Base-by-base conservation (phyloP, 352 stramenopile species). In the Pilasporangium apinafurcum region DNA sequence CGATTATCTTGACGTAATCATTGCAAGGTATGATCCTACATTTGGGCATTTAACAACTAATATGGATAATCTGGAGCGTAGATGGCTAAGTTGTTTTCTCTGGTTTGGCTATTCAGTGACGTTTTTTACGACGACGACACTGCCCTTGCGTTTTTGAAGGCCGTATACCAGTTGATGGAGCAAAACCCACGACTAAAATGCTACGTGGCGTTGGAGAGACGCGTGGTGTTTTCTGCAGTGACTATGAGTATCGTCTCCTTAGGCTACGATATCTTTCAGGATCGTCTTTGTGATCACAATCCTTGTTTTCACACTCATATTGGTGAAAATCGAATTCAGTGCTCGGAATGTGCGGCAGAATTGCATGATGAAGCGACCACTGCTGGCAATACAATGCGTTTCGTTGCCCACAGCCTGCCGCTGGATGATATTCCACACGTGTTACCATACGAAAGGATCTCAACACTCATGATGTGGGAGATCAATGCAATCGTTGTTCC, bases 81-180 rank as follows among this genome's bases (percentile, higher is more conserved):
- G 7, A 24, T 9, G 14, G 3, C 13, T 3, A 21, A 39, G 4
- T 21, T 38, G 17, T n/a, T 42, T 21, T 42, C 8, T 18, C 7
- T 34, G n/a, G 2, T 53, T 9, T 13, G 12, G n/a, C 25, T n/a
- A n/a, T 7, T 13, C 42, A 87, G 75, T 25, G 72, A 87, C 18
- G 68, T 87, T 3, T 82, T 88, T 32, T 86, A 86, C 46, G 72
- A 88, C 42, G 67, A 79, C 33, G 41, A 54, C 12, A 61, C 62
- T 10, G 60, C 69, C 6, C 44, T 51, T 12, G 14, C 54, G 13
- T 84, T 83, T 39, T 48, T 88, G 5, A 21, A 56, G 34, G 56
- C 56, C 12, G 43, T 88, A 4, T 46, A 55, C 5, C 24, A 33
- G 2, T 37, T 85, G 13, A 75, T 84, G 59, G n/a, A 54, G 6